These are phyloP conservation scores for Parsonsia alboflavescens DNA, from an alignment of 257 asterid species.

Conservation along the genomic window DNA sequence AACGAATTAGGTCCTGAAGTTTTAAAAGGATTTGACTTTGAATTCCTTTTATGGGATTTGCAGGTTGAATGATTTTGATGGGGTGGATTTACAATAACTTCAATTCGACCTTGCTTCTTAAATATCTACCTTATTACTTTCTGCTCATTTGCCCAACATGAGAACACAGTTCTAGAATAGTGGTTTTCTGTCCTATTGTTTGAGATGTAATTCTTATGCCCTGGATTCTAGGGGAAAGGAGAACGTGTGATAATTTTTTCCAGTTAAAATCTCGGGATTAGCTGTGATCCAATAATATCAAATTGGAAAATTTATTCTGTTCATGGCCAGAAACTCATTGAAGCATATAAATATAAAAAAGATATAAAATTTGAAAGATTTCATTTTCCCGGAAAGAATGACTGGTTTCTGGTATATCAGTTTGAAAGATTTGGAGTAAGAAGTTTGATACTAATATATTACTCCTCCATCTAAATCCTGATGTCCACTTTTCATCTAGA, in stretches of 20 bases:
- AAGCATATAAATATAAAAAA: background rate
- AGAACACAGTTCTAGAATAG: background rate
- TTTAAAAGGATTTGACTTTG: background rate
- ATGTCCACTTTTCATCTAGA: background rate
- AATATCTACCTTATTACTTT: background rate
- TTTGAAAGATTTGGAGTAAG: background rate
- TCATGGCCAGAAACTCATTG: background rate
- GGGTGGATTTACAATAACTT: background rate
- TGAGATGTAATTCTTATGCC: too few relatives aligned
- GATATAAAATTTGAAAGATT: background rate
- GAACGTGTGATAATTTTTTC: background rate
- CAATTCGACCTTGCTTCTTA: background rate
- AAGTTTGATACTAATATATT: background rate
- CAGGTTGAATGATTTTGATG: background rate
- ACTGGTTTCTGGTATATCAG: background rate
- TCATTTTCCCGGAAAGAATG: background rate
- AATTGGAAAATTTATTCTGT: background rate
- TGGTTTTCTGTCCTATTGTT: background rate
- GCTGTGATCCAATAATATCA: background rate
- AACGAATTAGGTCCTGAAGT: background rate
- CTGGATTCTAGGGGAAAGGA: too few relatives aligned
- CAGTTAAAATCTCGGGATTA: background rate
- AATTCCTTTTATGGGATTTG: background rate
- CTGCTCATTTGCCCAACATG: background rate
- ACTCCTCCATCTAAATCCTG: background rate